Evolutionary conservation across 2,329 filamentous ascomycete genomes (phyloP), one percentile per base, ranked within the genome.

Genomic region (Stagonosporopsis rhizophila): DNA sequence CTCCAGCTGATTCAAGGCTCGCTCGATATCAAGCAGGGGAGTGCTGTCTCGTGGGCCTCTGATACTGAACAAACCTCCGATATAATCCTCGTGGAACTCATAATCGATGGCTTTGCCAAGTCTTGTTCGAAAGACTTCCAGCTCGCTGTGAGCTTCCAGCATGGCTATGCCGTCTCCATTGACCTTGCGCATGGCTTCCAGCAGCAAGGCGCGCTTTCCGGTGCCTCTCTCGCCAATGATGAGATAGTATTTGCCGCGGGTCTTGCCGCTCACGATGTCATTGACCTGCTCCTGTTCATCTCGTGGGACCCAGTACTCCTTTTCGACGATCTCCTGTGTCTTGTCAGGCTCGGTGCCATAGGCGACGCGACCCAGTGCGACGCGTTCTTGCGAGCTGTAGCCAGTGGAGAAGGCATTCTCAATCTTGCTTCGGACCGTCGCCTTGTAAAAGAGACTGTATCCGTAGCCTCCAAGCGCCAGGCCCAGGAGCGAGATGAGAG

Each of bases 81-180:
- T 96, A 70, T 96, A 97, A 77, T 99, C 95, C 79, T 98, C 94
- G 70, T 98, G 92, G 67, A 90, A 99, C 73, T 99, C 95, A 72
- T 92, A 99, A 75, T 99, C 93, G 44, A 98, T 83, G 0, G 93
- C 91, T 75, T 97, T 98, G 28, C 95, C 94, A 3, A 99, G 84
- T 6, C 95, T 86, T 37, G 96, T 89, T 7, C 95, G 89, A 74
- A 99, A 96, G 53, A 99, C 96, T 69, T 99, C 95, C 1, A 94
- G 83, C 74, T 98, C 92, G 6, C 92, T 89, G 75, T 98, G 95
- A 1, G 94, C 93, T 77, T 99, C 95, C 64, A 98, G 90, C 91
- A 98, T 96, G 62, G 92, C 89, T 42, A 94, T 88, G 14, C 91
- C 91, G 54, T 94, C 89, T 2, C 92, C 94, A 61, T 96, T 86